Conservation (phyloP, 805 yeast genomes). For the Naumovozyma dairenensis region DNA sequence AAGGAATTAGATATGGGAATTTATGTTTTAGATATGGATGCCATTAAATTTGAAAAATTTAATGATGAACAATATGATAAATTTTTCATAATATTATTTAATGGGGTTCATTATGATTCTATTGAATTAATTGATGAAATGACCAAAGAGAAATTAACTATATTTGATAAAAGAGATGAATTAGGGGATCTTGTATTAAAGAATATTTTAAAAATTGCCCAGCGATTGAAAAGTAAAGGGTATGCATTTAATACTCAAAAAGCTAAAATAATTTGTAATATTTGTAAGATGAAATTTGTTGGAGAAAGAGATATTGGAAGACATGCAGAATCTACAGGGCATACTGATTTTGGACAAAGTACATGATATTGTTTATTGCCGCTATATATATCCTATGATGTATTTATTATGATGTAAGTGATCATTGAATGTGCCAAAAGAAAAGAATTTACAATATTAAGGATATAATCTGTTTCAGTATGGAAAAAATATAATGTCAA, state of each 20-base stretch:
- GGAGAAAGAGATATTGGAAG: slow-evolving; percentile 58
- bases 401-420: no score
- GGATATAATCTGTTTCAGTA: no score
- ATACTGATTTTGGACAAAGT: slow-evolving; percentile 51
- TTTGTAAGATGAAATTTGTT: slow-evolving; percentile 40
- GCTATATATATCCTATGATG: no score
- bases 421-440: no score
- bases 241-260: slow-evolving; percentile 57
- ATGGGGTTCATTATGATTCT: slow-evolving; percentile 68
- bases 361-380: no score
- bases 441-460: no score
- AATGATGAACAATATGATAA: slow-evolving; percentile 32
- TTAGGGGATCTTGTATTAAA: slow-evolving; percentile 27
- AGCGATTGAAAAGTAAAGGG: slow-evolving; percentile 38
- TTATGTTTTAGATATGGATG: slow-evolving; percentile 55
- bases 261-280: slow-evolving; percentile 47
- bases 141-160: slow-evolving; percentile 29
- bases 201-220: slow-evolving; percentile 34
- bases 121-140: slow-evolving; percentile 36
- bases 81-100: slow-evolving; percentile 49
- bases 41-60: slow-evolving; percentile 47
- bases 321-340: slow-evolving; percentile 58
- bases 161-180: slow-evolving; percentile 32
- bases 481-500: no score
- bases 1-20: slow-evolving; percentile 42